These are phyloP conservation scores for Falciphora oryzae DNA, from an alignment of 2,329 filamentous ascomycete species.

Conservation along the genomic window DNA sequence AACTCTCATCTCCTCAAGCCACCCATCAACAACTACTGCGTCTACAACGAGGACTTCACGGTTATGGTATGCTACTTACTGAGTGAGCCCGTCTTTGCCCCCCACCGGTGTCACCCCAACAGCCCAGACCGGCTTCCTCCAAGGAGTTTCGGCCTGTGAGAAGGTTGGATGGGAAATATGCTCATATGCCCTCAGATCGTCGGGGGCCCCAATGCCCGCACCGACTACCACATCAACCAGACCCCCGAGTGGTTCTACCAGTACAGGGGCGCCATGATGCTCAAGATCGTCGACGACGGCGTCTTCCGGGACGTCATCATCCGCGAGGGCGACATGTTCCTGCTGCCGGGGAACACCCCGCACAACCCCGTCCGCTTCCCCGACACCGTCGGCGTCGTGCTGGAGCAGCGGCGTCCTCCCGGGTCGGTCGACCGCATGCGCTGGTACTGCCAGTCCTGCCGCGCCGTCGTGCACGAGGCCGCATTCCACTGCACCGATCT, in stretches of 20 bases:
- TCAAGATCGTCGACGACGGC: conserved; percentile 77
- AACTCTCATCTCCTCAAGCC: conserved; percentile 91
- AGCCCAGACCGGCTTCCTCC: background rate
- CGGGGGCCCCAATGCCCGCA: conserved; percentile 90
- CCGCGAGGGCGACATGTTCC: conserved; percentile 87
- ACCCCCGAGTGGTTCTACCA: conserved; percentile 99
- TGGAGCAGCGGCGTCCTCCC: conserved; percentile 74
- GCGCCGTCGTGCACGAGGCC: conserved; percentile 73
- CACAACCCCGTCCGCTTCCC: conserved; percentile 92
- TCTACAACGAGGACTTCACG: conserved; percentile 78
- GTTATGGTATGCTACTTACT: conserved; percentile 57
- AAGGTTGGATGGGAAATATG: background rate
- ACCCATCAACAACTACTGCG: conserved; percentile 95
- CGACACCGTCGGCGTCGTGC: conserved; percentile 82
- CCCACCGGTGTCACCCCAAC: background rate
- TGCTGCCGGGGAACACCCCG: conserved; percentile 88
- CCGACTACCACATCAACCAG: conserved; percentile 96
- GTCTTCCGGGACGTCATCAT: conserved; percentile 81
- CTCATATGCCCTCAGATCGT: conserved; percentile 41
- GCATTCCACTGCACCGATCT: conserved; percentile 84
- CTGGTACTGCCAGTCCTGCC: conserved; percentile 73
- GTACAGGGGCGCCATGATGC: conserved; percentile 85
- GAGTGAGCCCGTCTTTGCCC: conserved; percentile 13
- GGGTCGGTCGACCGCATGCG: conserved; percentile 66
- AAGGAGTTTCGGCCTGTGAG: background rate